Conservation (phyloP, 2,329 filamentous ascomycete genomes). For the Beauveria caledonica region DNA sequence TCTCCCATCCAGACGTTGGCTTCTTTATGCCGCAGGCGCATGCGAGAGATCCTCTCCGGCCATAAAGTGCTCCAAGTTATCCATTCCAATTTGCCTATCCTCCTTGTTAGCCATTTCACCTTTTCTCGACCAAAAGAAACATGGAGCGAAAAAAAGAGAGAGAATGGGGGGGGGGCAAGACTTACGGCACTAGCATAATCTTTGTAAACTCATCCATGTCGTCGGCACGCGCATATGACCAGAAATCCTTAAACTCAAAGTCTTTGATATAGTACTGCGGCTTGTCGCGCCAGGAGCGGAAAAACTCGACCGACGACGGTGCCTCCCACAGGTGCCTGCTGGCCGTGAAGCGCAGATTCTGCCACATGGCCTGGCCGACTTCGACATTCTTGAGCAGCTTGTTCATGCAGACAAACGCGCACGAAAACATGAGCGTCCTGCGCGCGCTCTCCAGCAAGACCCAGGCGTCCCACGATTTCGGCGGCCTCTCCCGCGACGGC, state of each 20-base stretch:
- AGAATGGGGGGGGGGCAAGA: slow-evolving; percentile 8
- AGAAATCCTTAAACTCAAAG: slow-evolving; percentile 28
- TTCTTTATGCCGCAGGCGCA: neutral
- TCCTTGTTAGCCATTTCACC: neutral
- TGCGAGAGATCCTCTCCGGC: slow-evolving; percentile 19
- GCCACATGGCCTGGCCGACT: slow-evolving; percentile 11
- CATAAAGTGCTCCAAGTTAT: slow-evolving; percentile 30
- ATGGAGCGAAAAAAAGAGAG: neutral
- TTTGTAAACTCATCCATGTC: slow-evolving; percentile 33
- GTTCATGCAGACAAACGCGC: slow-evolving; percentile 25
- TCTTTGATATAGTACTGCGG: slow-evolving; percentile 28
- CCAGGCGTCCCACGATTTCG: slow-evolving; percentile 38
- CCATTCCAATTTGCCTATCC: slow-evolving; percentile 26
- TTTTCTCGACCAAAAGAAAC: neutral
- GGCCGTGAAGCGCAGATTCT: slow-evolving; percentile 24
- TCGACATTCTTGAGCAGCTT: slow-evolving; percentile 24
- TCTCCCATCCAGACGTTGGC: neutral
- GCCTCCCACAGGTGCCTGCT: slow-evolving; percentile 37
- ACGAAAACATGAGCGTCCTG: slow-evolving; percentile 28
- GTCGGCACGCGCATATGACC: slow-evolving; percentile 27
- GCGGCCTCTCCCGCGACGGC: slow-evolving; percentile 24
- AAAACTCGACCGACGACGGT: slow-evolving; percentile 32
- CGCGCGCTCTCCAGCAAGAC: slow-evolving; percentile 34
- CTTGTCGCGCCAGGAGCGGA: slow-evolving; percentile 35
- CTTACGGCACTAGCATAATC: slow-evolving; percentile 30